Percentiles rank a stretch among this genome's conserved stretches.
Conservation (phyloP, 768 basidiomycete genomes). For the Crassisporium funariophilum region DNA sequence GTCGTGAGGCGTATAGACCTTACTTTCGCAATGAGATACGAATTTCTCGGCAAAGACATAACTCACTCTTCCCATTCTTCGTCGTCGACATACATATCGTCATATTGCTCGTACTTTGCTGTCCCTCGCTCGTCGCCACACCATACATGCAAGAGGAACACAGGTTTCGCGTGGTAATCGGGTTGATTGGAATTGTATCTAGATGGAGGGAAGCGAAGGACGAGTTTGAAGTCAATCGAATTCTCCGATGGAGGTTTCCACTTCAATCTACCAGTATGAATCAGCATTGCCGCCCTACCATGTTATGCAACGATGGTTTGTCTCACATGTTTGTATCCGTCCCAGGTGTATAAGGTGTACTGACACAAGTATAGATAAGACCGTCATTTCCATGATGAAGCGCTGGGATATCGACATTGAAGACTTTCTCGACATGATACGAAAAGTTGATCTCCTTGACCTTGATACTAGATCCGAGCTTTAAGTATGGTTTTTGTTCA, state of each 20-base stretch:
- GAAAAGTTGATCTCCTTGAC: constrained; percentile 88
- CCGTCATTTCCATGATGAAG: constrained; percentile 95
- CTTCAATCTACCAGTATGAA: constrained; percentile 66
- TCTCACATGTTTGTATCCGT: constrained; percentile 90
- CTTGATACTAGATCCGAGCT: constrained; percentile 57
- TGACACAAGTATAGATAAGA: constrained; percentile 93
- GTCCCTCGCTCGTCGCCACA: constrained; percentile 62
- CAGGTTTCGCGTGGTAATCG: constrained; percentile 83
- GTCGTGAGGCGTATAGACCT: constrained; percentile 6
- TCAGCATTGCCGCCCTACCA: constrained; percentile 3
- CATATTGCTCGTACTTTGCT: constrained; percentile 78
- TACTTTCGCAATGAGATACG: constrained; percentile 15
- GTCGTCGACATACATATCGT: constrained; percentile 82
- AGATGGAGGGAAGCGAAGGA: constrained; percentile 86
- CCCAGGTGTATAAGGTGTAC: constrained; percentile 77
- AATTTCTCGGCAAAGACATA: constrained; percentile 10
- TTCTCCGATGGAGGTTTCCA: constrained; percentile 99
- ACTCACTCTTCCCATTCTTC: constrained; percentile 92
- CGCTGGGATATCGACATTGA: constrained; percentile 78
- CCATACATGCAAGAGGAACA: constrained; percentile 84
- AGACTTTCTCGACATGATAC: constrained; percentile 86
- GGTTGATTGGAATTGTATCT: constrained; percentile 55
- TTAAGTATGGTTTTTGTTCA: constrained; percentile 3
- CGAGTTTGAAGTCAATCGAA: constrained; percentile 95
- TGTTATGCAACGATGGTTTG: background rate